These are phyloP conservation scores for Boletellus sp. DNA, from an alignment of 768 basidiomycete species.

Conservation along the genomic window DNA sequence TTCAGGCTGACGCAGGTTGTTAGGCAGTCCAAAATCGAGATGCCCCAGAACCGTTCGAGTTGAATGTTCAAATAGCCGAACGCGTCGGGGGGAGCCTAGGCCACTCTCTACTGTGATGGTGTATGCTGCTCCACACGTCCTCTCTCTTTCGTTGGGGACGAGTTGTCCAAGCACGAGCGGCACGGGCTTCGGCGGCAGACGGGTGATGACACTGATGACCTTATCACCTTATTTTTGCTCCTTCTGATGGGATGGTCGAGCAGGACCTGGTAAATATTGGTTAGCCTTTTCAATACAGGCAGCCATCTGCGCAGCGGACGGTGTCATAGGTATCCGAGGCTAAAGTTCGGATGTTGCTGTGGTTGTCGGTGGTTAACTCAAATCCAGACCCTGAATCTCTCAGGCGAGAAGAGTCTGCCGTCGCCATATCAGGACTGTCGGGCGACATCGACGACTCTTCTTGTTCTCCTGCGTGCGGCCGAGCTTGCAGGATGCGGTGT, in stretches of 20 bases:
- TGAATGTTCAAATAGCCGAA: slow-evolving; percentile 23
- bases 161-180: neutral
- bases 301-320: neutral
- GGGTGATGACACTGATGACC: neutral
- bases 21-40: too few relatives aligned
- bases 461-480: too few relatives aligned
- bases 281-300: neutral
- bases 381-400: too few relatives aligned
- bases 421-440: too few relatives aligned
- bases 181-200: neutral
- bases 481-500: too few relatives aligned
- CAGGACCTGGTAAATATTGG: neutral
- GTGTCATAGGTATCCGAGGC: neutral
- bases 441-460: too few relatives aligned
- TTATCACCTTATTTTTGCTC: neutral
- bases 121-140: neutral
- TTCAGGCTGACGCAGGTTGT: too few relatives aligned
- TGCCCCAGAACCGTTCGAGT: too few relatives aligned
- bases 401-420: too few relatives aligned
- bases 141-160: slow-evolving; percentile 3
- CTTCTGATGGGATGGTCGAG: neutral
- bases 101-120: slow-evolving; percentile 6
- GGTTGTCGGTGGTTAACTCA: neutral
- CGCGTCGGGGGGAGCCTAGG: slow-evolving; percentile 5
- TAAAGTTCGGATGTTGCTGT: neutral